Evolutionary conservation across 495 filamentous ascomycete species (phyloP).

Genomic region (Tuber melanosporum): DNA sequence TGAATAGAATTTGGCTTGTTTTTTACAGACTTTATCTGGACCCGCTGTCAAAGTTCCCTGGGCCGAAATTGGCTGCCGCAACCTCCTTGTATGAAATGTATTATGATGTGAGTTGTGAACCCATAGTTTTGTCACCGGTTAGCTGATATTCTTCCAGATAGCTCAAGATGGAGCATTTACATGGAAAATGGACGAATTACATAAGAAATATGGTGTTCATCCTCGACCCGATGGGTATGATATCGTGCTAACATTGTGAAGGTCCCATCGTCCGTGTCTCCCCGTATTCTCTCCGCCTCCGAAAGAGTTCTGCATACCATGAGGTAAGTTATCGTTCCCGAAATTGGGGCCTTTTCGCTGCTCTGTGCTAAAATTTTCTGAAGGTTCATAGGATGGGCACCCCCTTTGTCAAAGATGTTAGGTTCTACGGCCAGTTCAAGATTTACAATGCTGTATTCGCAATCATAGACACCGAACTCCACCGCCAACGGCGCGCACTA

Average conservation of each 20-base stretch:
- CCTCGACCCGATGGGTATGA: background rate
- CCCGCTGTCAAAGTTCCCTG: conserved; percentile 39
- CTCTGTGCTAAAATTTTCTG: background rate
- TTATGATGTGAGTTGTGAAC: conserved; percentile 17
- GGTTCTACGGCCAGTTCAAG: conserved; percentile 26
- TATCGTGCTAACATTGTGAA: conserved; percentile 2
- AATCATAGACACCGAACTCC: conserved; percentile 7
- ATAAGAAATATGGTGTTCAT: conserved; percentile 15
- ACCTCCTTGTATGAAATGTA: conserved; percentile 39
- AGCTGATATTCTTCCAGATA: conserved; percentile 3
- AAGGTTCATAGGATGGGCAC: conserved; percentile 23
- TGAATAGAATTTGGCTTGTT: conserved; percentile 20
- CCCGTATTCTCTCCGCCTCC: conserved; percentile 22
- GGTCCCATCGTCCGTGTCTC: conserved; percentile 26
- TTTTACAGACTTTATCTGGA: conserved; percentile 39
- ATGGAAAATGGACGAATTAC: conserved; percentile 16
- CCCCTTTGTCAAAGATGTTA: conserved; percentile 16
- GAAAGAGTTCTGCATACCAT: conserved; percentile 22
- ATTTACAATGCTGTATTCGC: conserved; percentile 13
- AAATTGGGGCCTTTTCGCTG: background rate
- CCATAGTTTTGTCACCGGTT: background rate
- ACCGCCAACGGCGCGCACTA: conserved; percentile 12
- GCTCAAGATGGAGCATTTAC: conserved; percentile 3
- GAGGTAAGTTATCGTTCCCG: background rate
- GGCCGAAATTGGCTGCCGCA: conserved; percentile 40